Conservation (phyloP, 371 early-diverging fungal species). For the Catenaria anguillulae region DNA sequence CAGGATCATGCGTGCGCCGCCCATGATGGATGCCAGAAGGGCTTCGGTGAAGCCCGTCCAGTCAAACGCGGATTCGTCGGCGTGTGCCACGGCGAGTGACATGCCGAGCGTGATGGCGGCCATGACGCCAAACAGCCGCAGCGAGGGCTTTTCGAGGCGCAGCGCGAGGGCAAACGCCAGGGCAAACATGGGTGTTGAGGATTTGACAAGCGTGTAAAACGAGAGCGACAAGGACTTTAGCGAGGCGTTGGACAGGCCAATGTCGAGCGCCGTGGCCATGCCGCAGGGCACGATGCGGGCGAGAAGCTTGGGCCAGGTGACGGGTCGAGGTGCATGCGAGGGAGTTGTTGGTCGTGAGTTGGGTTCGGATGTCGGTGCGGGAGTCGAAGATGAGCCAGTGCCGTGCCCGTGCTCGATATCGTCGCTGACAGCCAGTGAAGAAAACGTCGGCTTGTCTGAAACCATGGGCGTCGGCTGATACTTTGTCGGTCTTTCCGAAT, state of each 20-base stretch:
- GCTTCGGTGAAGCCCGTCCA: slow-evolving; percentile 31
- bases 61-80: slow-evolving; percentile 9
- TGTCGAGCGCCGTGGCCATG: slow-evolving; percentile 72
- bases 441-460: slow-evolving; percentile 10
- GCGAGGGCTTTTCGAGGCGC: slow-evolving; percentile 54
- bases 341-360: too few relatives aligned
- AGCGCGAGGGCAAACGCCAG: slow-evolving; percentile 79
- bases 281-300: slow-evolving; percentile 61
- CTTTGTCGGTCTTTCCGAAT: too few relatives aligned
- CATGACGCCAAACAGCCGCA: slow-evolving; percentile 51
- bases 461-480: background rate
- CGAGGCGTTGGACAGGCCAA: slow-evolving; percentile 72
- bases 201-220: slow-evolving; percentile 94
- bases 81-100: slow-evolving; percentile 57
- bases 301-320: slow-evolving; percentile 16
- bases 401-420: background rate
- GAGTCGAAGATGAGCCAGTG: background rate
- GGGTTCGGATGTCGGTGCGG: too few relatives aligned
- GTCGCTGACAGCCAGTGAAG: slow-evolving; percentile 11
- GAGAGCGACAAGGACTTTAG: slow-evolving; percentile 68
- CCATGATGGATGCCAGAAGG: slow-evolving; percentile 53
- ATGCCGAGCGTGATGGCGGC: slow-evolving; percentile 67
- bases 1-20: slow-evolving; percentile 68
- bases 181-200: slow-evolving; percentile 72
- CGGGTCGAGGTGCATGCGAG: slow-evolving; percentile 7